Base-by-base conservation (phyloP, 2,329 filamentous ascomycete species). In the Blastomyces parvus region DNA sequence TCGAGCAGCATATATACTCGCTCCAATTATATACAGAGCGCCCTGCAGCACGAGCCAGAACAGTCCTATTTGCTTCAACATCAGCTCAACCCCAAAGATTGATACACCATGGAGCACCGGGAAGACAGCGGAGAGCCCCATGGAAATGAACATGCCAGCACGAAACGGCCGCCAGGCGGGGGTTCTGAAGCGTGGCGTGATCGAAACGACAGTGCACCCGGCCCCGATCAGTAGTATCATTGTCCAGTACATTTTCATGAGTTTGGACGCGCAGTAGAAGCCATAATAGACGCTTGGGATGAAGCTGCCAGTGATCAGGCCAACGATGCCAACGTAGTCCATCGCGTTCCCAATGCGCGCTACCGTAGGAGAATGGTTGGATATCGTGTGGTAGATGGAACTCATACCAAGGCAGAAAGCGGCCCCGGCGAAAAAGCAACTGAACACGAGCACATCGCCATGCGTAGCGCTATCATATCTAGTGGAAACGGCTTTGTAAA, bases 281-380 rank as follows among this genome's bases (percentile, higher is more conserved):
- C 88, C 91, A 74, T 95, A 96, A 75, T 90, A 94, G 64, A 99
- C 76, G 59, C 89, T 88, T 1, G 94, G 92, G 56, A 97, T 85
- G 72, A 93, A 96, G 73, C 88, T 93, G 7, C 94, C 94, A 68
- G 93, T 89, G 64, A 97, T 97, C 68, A 99, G 79, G 59, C 87
- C 85, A 38, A 97, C 90, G 69, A 99, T 99, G 7, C 94, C 94
- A 5, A 93, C 85, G 74, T 99, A 97, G 74, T 99, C 94, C 63
- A 97, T 79, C 74, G 96, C 90, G 74, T 97, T 97, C 13, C 92
- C 92, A 80, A 91, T 89, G 66, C 84, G 87, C 1, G 88, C 86
- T 17, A 97, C 90, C 1, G 77, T 76, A 46, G 86, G 84, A 22
- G 89, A 94, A 75, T 99, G 94, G 68, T 97, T 96, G 27, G 83